Conservation (phyloP, 2,329 filamentous ascomycete species). For the Fusarium sp. region DNA sequence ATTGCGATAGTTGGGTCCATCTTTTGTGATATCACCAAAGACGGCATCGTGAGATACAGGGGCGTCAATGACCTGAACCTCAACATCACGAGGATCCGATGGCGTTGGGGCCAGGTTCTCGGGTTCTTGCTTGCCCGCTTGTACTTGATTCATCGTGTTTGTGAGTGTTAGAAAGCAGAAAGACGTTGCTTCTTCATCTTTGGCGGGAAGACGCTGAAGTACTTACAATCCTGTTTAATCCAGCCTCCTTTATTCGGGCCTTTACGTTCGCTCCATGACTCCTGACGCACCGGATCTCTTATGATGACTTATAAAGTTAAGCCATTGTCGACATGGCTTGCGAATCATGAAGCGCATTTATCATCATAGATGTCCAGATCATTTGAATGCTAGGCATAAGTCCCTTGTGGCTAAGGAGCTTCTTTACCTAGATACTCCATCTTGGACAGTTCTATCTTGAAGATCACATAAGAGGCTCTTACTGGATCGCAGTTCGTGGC, state of each 20-base stretch:
- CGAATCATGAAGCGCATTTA: neutral
- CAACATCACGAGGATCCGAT: neutral
- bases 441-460: neutral
- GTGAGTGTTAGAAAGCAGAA: neutral
- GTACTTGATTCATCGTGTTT: slow-evolving; percentile 2
- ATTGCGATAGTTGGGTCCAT: slow-evolving; percentile 47
- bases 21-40: slow-evolving; percentile 46
- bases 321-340: neutral
- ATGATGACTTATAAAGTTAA: neutral
- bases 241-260: slow-evolving; percentile 1
- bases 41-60: slow-evolving; percentile 26
- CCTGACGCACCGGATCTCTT: neutral
- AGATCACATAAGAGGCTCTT: neutral
- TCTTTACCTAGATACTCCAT: neutral
- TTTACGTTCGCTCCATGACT: neutral
- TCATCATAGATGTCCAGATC: neutral
- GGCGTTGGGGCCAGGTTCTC: neutral
- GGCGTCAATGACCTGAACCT: slow-evolving; percentile 37
- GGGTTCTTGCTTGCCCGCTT: slow-evolving; percentile 5
- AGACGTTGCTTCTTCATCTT: neutral
- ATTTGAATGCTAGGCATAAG: neutral
- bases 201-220: neutral
- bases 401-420: neutral
- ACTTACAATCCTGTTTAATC: neutral
- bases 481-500: neutral